Base-by-base conservation (phyloP, 495 filamentous ascomycete species). In the Lasiosphaeria ovina region DNA sequence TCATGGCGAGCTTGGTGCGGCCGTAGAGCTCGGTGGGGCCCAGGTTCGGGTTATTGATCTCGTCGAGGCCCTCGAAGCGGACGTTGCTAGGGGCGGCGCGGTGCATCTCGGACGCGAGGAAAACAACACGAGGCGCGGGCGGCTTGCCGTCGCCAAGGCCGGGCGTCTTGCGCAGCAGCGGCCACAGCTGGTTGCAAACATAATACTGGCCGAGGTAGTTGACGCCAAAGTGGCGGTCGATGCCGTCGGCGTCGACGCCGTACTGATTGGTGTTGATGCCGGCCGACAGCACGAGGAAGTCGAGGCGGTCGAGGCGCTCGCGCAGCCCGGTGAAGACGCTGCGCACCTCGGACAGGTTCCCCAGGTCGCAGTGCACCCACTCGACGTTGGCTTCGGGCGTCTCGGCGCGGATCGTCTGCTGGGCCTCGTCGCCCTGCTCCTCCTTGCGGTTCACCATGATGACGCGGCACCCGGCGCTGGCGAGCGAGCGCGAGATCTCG, bases 101-200 rank as follows among this genome's bases (percentile, higher is more conserved):
- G 62, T 87, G 85, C 33, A 84, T 69, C 59, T 84, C 80, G 49
- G 77, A 82, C 10, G 84, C 80, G 61, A 82, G 77, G 52, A 80
- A 70, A 45, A 84, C 79, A 3, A 85, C 72, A 14, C 80, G 69
- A 9, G 77, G 74, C 42, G 64, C 52, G 0, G 71, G 64, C 2
- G 59, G 68, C 31, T 58, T 57, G 8, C 62, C 70, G 59, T 69
- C 57, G 6, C 34, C 34, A 3, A 44, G 10, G 65, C 64, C 72
- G 3, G 63, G 62, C 35, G 72, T 77, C 63, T 73, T 78, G 35
- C 69, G 64, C 16, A 82, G 61, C 5, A 79, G 62, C 7, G 79
- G 78, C 48, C 69, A 78, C 12, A 81, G 71, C 44, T 64, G 70
- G 58, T 80, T 77, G 38, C 59, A 54, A 0, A 70, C 70, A 54